Percentiles rank a stretch among this genome's conserved stretches.
phyloP scores from a whole-genome alignment of 2,329 filamentous ascomycete genomes.

The Talaromyces rugulosus region DNA sequence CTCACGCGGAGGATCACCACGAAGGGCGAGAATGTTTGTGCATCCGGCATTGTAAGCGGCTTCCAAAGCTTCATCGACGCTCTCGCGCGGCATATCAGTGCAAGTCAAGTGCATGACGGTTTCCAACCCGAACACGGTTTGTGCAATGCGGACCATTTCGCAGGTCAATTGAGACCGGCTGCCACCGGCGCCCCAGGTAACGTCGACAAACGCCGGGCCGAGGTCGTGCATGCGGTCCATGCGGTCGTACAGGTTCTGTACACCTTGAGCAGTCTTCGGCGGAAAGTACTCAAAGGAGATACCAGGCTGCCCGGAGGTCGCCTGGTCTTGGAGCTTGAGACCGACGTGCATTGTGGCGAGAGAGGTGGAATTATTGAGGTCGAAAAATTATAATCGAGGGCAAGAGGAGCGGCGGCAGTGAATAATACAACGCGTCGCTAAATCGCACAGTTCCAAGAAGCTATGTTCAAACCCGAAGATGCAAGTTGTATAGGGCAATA shows the following conservation, averaged over 20 bases:
- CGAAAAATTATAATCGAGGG: background rate
- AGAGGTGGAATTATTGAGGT: slow-evolving; percentile 10
- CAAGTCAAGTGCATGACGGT: slow-evolving; percentile 99
- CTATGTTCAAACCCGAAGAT: background rate
- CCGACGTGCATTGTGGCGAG: slow-evolving; percentile 76
- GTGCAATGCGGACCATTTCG: slow-evolving; percentile 95
- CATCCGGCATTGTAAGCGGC: slow-evolving; percentile 92
- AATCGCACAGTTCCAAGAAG: background rate
- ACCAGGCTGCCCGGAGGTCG: slow-evolving; percentile 73
- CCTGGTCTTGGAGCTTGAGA: slow-evolving; percentile 79
- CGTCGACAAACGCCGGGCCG: slow-evolving; percentile 93
- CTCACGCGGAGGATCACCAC: slow-evolving; percentile 90
- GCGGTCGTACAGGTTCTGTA: slow-evolving; percentile 97
- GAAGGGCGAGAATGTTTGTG: slow-evolving; percentile 91
- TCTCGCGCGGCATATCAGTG: slow-evolving; percentile 92
- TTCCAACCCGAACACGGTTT: slow-evolving; percentile 91
- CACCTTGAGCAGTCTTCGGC: slow-evolving; percentile 82
- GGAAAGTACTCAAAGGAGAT: slow-evolving; percentile 99
- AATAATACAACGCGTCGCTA: background rate
- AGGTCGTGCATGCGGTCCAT: slow-evolving; percentile 98
- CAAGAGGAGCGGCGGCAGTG: background rate
- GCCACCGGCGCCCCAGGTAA: slow-evolving; percentile 97
- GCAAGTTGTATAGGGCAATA: background rate
- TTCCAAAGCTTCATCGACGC: slow-evolving; percentile 82
- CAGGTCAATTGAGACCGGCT: slow-evolving; percentile 86